Conservation (phyloP, 257 asterid genomes). For the Nicotiana sylvestris region DNA sequence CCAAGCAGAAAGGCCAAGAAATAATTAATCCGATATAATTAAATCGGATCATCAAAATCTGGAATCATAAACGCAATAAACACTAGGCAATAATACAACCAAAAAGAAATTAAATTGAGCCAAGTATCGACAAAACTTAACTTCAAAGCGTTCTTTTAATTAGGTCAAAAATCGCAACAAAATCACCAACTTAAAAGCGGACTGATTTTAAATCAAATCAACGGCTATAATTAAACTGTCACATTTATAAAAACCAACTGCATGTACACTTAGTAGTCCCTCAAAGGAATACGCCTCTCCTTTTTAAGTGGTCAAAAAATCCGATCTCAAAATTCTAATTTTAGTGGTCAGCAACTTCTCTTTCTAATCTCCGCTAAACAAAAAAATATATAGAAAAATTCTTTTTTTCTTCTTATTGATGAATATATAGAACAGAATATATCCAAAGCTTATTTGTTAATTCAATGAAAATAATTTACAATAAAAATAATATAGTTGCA, state of each 20-base stretch:
- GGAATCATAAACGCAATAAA: neutral
- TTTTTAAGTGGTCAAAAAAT: conserved; percentile 2
- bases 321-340: neutral
- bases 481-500: neutral
- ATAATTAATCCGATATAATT: neutral
- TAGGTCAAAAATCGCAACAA: neutral
- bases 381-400: neutral
- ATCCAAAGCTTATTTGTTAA: neutral
- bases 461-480: neutral
- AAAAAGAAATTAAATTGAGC: neutral
- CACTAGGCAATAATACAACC: neutral
- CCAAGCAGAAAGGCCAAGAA: neutral
- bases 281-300: neutral
- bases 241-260: neutral
- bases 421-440: neutral
- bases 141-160: neutral
- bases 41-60: neutral
- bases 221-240: neutral
- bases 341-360: neutral
- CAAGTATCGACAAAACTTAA: neutral
- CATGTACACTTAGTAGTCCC: neutral
- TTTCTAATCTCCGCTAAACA: neutral
- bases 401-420: too few species aligned
- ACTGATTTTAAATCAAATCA: neutral
- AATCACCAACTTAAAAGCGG: neutral